Conservation (phyloP, 495 filamentous ascomycete species). For the Penicillium atrosanguineum region DNA sequence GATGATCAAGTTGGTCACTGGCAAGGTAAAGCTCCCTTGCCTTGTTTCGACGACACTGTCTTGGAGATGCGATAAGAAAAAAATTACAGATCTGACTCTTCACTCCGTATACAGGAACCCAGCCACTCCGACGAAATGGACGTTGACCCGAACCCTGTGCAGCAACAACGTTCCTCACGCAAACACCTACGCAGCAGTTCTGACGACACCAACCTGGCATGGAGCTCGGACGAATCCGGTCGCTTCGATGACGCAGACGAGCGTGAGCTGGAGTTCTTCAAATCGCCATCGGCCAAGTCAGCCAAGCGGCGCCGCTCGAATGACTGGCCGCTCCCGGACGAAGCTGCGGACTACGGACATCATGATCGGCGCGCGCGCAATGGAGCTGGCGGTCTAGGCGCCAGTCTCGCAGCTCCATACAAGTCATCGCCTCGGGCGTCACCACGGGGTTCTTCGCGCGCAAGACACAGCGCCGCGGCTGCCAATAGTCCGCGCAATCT, state of each 20-base stretch:
- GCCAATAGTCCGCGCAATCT: conserved; percentile 17
- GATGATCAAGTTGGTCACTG: conserved; percentile 14
- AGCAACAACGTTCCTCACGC: conserved; percentile 28
- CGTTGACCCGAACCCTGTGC: conserved; percentile 15
- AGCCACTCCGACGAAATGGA: conserved; percentile 18
- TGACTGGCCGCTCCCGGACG: conserved; percentile 47
- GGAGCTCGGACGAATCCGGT: conserved; percentile 35
- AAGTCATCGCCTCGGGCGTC: conserved; percentile 32
- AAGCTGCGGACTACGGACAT: conserved; percentile 23
- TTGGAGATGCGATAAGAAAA: conserved; percentile 9
- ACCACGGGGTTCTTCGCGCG: conserved; percentile 21
- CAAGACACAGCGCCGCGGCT: conserved; percentile 15
- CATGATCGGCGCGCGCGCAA: conserved; percentile 13
- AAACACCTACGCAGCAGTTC: conserved; percentile 31
- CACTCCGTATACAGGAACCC: conserved; percentile 6
- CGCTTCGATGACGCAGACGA: conserved; percentile 46
- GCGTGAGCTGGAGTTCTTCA: conserved; percentile 18
- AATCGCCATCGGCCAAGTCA: conserved; percentile 29
- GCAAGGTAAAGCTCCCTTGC: conserved; percentile 21
- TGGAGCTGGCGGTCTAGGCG: conserved; percentile 5
- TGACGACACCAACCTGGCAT: conserved; percentile 21
- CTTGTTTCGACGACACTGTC: background rate
- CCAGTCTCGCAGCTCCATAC: background rate
- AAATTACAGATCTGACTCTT: conserved; percentile 9
- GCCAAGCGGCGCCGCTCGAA: conserved; percentile 47